Base-by-base conservation (phyloP, 768 basidiomycete species). In the Mycena sanguinolenta region DNA sequence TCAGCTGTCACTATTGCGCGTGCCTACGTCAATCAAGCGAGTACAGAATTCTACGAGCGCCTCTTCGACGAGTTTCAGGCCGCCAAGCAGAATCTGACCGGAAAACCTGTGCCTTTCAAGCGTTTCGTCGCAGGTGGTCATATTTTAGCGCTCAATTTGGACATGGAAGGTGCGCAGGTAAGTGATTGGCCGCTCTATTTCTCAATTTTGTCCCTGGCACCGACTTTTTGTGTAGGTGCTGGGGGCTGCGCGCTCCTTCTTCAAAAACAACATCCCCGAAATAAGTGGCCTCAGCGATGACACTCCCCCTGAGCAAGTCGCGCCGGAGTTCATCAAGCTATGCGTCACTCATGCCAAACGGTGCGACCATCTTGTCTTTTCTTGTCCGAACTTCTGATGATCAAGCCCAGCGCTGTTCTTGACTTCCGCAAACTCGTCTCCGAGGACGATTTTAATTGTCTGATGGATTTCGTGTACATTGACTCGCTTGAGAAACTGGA, bases 1-100 rank as follows among this genome's bases (percentile, higher is more conserved):
- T n/a, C 30, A 66, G 64, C 63, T 25, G 50, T 71, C 25, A 71
- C 69, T 9, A 63, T 71, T 25, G 69, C 63, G 19, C 69, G 69
- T 2, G 44, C 36, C 13, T 71, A 71, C 52, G 39, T 57, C n/a
- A 55, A 65, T 28, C 16, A 58, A 4, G 46, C 69, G 21, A 66
- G 49, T 25, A 34, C 63, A 1, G 58, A 66, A 2, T 61, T 65
- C 23, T 71, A 21, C 39, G 58, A 71, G 39, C 46, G 42, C 10
- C 50, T 71, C 12, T 71, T 50, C 30, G 69, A 66, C 30, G 69
- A 71, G 30, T 59, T 71, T 6, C 69, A 61, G 21, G 50, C 52
- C 7, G 32, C 60, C 2, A 65, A 61, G 28, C n/a, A 57, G 38
- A 14, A 44, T 12, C 0, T 62, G 0, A 71, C 69, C 21, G 58